A percentile compares a stretch with the other conserved stretches of the same genome.
Conservation (phyloP, 208 protist species). For the Trichomonas tenax region DNA sequence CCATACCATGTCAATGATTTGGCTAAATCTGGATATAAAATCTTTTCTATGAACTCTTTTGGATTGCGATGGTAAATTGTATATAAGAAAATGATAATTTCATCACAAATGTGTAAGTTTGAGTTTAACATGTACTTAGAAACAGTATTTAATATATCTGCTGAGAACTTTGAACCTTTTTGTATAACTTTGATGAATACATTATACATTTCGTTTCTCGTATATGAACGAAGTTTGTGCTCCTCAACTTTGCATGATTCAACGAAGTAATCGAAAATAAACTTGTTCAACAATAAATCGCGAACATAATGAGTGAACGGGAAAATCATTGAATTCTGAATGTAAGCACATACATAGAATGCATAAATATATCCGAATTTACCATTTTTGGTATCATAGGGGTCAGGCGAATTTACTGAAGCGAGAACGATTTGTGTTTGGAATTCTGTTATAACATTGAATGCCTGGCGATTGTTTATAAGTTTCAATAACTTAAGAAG, state of each 20-base stretch:
- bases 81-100: not conserved
- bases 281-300: not conserved
- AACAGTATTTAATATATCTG: not conserved
- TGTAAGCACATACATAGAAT: not conserved
- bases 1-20: not conserved
- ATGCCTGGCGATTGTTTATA: not conserved
- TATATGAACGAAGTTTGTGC: not conserved
- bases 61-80: not conserved
- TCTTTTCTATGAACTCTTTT: not conserved
- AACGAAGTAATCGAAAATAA: not conserved
- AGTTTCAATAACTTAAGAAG: not conserved
- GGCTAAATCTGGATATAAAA: not conserved
- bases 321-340: not conserved
- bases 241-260: not conserved
- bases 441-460: not conserved
- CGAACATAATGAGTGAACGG: not conserved
- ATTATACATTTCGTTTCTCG: not conserved
- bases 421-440: not conserved
- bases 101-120: not conserved
- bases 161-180: not conserved
- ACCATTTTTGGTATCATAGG: not conserved
- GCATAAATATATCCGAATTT: not conserved
- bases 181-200: not conserved
- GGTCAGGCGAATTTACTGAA: not conserved
- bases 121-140: not conserved